Base-by-base conservation (phyloP, 805 yeast genomes). In the Saccharomycopsis olivae region DNA sequence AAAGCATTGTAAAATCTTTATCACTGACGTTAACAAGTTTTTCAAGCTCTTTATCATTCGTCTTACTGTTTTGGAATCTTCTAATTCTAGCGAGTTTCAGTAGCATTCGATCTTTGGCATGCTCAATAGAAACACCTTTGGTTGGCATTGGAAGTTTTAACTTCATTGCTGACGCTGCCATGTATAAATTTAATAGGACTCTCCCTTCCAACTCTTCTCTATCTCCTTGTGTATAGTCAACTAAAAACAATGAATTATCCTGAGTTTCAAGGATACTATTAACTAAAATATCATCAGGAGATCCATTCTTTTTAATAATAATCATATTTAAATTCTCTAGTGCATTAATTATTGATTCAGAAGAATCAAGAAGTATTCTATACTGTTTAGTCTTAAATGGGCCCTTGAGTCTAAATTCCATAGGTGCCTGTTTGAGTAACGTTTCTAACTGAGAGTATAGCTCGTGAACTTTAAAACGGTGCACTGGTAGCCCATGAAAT, bases 121-220 rank as follows among this genome's bases (percentile, higher is more conserved):
- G 82, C 32, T 73, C 82, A 0, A 86, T 78, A 0, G 84, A 75
- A 0, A 92, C 89, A 1, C 88, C 78, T 49, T 76, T 77, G 18
- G 69, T 72, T 0, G 94, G 94, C 18, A 84, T 53, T 2, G 94
- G 94, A 41, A 82, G 73, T 2, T 87, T 86, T 8, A 84, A 60
- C 32, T 74, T 69, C 61, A 84, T 64, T 0, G 94, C 81, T 9
- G 89, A 75, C 2, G 94, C 76, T 13, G 79, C 60, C 79, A 78
- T 77, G 60, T 85, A 85, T 54, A 84, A 84, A 5, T 80, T 74
- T 44, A 84, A 60, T 48, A 84, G 84, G 2, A 84, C 71, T 15
- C 89, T 58, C 47, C 78, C 77, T 51, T 80, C 82, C 15, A 85
- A 61, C 52, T 85, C 94, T 10, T 60, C 65, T 44, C 88, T 61